Evolutionary conservation across 768 basidiomycete species (phyloP).

Genomic region (Glaciozyma martinii): DNA sequence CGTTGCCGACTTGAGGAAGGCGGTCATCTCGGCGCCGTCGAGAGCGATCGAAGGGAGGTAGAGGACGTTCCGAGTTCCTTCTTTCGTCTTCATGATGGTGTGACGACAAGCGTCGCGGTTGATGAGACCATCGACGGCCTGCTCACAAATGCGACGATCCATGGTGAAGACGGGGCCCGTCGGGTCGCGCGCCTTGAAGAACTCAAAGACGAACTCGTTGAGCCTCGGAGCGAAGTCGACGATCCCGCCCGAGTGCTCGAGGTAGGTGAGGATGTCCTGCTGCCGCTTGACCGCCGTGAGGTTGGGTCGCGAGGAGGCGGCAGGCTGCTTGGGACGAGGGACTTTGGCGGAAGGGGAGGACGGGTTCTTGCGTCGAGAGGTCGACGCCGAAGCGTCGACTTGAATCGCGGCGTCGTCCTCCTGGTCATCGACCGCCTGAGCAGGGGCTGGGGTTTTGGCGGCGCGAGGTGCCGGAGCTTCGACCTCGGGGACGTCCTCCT

Average conservation of each 20-base stretch:
- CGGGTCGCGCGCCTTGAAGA: too few species aligned
- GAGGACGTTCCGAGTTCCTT: constrained; percentile 9
- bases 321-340: background rate
- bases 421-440: too few species aligned
- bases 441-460: background rate
- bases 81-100: constrained; percentile 1
- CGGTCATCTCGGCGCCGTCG: background rate
- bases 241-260: constrained; percentile 56
- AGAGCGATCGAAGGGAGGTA: constrained; percentile 9
- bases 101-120: background rate
- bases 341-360: background rate
- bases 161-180: background rate
- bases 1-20: background rate
- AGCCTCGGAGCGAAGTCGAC: constrained; percentile 49
- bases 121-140: background rate
- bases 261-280: constrained; percentile 62
- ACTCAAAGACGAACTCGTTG: background rate
- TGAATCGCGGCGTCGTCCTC: too few species aligned
- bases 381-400: too few species aligned
- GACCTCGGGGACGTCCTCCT: background rate
- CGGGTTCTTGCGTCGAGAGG: too few species aligned
- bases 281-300: constrained; percentile 42
- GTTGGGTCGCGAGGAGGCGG: background rate
- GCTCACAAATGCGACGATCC: constrained; percentile 2
- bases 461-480: background rate